Percentiles rank a stretch among this genome's conserved stretches.
These are phyloP conservation scores for Penicillium sumatraense DNA, from an alignment of 2,329 filamentous ascomycete species.

Conservation along the genomic window DNA sequence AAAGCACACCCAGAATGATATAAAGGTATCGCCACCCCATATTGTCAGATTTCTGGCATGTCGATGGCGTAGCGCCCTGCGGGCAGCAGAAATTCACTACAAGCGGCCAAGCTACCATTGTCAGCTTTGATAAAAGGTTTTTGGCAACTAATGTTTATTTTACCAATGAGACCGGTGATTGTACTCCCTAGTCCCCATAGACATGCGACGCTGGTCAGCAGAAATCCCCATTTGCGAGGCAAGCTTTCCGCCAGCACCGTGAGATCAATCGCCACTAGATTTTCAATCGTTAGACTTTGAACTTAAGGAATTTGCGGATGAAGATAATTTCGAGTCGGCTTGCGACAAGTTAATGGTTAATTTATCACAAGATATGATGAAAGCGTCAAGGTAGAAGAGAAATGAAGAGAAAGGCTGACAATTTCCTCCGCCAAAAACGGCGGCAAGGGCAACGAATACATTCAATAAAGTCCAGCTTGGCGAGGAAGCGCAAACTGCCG, in stretches of 20 bases:
- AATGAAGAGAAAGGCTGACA: too few species aligned
- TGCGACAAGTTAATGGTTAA: background rate
- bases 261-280: background rate
- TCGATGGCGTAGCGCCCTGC: background rate
- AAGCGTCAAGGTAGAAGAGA: too few species aligned
- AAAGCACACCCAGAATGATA: background rate
- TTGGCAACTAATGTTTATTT: background rate
- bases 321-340: too few species aligned
- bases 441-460: background rate
- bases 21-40: background rate
- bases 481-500: background rate
- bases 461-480: background rate
- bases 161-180: background rate
- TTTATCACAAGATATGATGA: background rate
- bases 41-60: background rate
- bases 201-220: background rate
- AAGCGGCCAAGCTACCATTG: background rate
- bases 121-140: too few species aligned
- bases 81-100: background rate
- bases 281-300: too few species aligned
- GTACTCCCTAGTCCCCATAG: background rate
- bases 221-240: background rate
- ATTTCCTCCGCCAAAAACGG: background rate
- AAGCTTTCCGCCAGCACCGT: background rate
- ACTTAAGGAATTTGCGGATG: too few species aligned